Evolutionary conservation across 257 asterid species (phyloP).

Genomic region (Forsythia suspensa): DNA sequence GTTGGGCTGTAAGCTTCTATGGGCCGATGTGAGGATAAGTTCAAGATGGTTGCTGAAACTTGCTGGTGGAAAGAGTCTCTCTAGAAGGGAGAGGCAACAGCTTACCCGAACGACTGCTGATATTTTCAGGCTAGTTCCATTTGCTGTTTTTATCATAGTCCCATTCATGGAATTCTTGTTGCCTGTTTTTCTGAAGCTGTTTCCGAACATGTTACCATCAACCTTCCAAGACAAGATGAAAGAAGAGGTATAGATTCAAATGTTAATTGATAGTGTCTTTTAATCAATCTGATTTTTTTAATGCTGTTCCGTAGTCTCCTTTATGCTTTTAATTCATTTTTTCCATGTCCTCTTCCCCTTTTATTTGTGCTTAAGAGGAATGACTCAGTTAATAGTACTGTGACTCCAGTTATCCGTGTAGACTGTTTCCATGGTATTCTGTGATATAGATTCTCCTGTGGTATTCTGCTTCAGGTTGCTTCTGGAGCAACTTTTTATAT

Average conservation of each 20-base stretch:
- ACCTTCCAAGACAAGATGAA: slow-evolving; percentile 97
- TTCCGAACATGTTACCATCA: slow-evolving; percentile 92
- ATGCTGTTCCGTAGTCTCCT: background rate
- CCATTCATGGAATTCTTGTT: slow-evolving; percentile 93
- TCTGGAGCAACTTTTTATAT: slow-evolving; percentile 6
- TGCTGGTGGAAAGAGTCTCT: slow-evolving; percentile 78
- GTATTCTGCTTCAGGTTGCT: background rate
- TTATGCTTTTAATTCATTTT: background rate
- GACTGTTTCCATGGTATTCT: background rate
- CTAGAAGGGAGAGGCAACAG: slow-evolving; percentile 93
- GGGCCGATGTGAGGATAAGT: slow-evolving; percentile 93
- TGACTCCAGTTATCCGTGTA: background rate
- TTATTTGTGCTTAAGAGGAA: slow-evolving; percentile 12
- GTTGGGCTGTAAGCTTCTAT: slow-evolving; percentile 86
- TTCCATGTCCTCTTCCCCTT: background rate
- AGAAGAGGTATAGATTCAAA: slow-evolving; percentile 58
- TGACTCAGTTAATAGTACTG: background rate
- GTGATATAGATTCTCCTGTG: background rate
- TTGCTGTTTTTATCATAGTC: slow-evolving; percentile 82
- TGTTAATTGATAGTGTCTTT: background rate
- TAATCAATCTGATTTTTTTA: background rate
- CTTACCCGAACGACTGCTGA: slow-evolving; percentile 92
- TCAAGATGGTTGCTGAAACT: slow-evolving; percentile 78
- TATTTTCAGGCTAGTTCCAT: slow-evolving; percentile 90
- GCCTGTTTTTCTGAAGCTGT: slow-evolving; percentile 80